Evolutionary conservation across 2,329 filamentous ascomycete species (phyloP).

Genomic region (Xylariaceae sp.): DNA sequence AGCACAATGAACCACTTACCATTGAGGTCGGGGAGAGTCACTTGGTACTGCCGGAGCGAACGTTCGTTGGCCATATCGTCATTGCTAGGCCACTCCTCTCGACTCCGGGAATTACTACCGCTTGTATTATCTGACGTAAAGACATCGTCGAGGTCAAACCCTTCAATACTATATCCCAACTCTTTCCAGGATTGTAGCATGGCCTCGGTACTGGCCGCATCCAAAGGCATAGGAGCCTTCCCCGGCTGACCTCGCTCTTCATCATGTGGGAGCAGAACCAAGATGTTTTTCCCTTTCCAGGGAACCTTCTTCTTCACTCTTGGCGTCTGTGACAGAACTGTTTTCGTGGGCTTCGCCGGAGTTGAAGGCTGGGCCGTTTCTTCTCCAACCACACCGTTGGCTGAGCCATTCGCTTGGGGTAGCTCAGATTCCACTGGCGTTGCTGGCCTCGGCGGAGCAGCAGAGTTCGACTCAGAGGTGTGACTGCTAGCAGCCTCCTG

Average conservation of each 20-base stretch:
- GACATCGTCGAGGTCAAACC: conserved; percentile 60
- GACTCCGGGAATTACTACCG: conserved; percentile 54
- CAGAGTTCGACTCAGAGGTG: conserved; percentile 26
- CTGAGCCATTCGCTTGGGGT: conserved; percentile 26
- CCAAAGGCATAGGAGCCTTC: conserved; percentile 49
- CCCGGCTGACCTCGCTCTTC: conserved; percentile 58
- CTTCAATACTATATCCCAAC: conserved; percentile 61
- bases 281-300: conserved; percentile 70
- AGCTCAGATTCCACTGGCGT: conserved; percentile 31
- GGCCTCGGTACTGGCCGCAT: conserved; percentile 48
- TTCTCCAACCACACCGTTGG: conserved; percentile 19
- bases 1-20: conserved; percentile 33
- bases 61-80: conserved; percentile 55
- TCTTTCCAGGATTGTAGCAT: conserved; percentile 64
- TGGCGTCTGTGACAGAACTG: conserved; percentile 43
- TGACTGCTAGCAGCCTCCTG: conserved; percentile 28
- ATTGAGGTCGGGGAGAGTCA: conserved; percentile 66
- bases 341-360: conserved; percentile 30
- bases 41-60: conserved; percentile 46
- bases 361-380: conserved; percentile 21
- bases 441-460: conserved; percentile 25
- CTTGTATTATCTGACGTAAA: conserved; percentile 24
- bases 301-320: conserved; percentile 64
- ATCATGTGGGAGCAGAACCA: conserved; percentile 64
- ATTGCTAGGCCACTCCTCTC: conserved; percentile 60